Evolutionary conservation across 78 protist genomes (phyloP), one percentile per base, ranked within the genome.

Genomic region (Dictyostelium brefeldianum): DNA sequence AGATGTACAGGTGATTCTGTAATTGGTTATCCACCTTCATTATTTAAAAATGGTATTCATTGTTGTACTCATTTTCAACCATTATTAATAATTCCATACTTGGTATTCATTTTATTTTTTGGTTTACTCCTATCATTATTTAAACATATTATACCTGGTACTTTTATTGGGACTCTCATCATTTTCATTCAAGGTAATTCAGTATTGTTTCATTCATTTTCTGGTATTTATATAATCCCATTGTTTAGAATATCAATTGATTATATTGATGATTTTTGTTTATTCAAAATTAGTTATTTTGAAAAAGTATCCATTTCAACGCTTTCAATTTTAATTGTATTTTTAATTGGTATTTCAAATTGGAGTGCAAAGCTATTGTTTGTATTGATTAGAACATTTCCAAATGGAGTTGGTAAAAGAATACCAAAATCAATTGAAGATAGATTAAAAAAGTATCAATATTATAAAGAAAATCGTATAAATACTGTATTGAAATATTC

Each of bases 201-300:
- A 65, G 29, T 65, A 14, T 29, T 65, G 29, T 65, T 65, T 3
- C 29, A 29, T 29, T 46, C 74, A 65, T 65, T 29, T 25, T 22
- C 41, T 4, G 48, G 48, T 65, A 25, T 65, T 65, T 65, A 65
- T 65, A 20, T 29, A 14, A 27, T 65, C 14, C 74, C 27, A 31
- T 15, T 65, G 31, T 65, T 65, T 65, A 65, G 74, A 65, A 29
- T 65, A 20, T 65, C 74, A 65, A 29, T 65, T 15, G 74, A 65
- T 15, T 65, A 29, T 14, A 5, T 65, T 4, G 41, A 65, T 29
- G n/a, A 65, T 5, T 65, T 12, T 65, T 65, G 74, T 29, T 15
- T 65, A 29, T 65, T 65, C 17, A 65, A 65, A 65, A 27, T 65
- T 11, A 31, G 29, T 15, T 65, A 65, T 31, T 25, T 65, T 65